Conservation (phyloP, 2,329 filamentous ascomycete species). For the Beauveria varroae region DNA sequence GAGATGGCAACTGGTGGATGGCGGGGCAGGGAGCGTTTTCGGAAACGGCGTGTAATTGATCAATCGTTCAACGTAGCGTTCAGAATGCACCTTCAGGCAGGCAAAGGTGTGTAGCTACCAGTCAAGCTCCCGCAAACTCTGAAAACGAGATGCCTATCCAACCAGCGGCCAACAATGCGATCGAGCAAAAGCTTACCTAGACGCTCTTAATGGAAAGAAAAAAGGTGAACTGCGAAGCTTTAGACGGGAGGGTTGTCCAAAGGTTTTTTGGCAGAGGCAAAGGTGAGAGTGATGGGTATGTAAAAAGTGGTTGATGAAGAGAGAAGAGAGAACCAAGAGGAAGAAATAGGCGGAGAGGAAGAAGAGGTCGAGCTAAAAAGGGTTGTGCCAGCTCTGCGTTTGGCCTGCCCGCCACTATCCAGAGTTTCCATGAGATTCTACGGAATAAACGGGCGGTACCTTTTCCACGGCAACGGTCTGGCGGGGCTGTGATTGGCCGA, state of each 20-base stretch:
- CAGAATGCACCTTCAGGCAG: not conserved
- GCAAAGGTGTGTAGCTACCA: not conserved
- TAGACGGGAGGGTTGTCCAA: constrained; percentile 19
- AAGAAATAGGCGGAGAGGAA: constrained; percentile 13
- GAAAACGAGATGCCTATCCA: not conserved
- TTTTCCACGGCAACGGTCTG: constrained; percentile 18
- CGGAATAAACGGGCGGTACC: constrained; percentile 20
- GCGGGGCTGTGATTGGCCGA: constrained; percentile 15
- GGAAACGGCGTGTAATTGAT: not conserved
- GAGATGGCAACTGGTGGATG: not conserved
- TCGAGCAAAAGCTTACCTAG: constrained; percentile 16
- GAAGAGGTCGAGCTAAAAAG: constrained; percentile 29
- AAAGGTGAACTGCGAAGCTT: constrained; percentile 14
- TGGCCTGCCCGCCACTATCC: constrained; percentile 20
- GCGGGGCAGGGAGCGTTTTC: not conserved
- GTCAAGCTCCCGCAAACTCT: not conserved
- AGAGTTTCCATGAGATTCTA: constrained; percentile 41
- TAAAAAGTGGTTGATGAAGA: constrained; percentile 15
- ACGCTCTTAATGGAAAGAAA: constrained; percentile 16
- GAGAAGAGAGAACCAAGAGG: constrained; percentile 16
- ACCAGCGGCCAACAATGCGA: not conserved
- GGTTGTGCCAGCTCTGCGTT: constrained; percentile 18
- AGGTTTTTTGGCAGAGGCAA: constrained; percentile 19
- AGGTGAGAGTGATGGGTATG: constrained; percentile 13
- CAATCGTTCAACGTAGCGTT: not conserved